phyloP scores from a whole-genome alignment of 306 rosid genomes.

The Mimosa pudica region DNA sequence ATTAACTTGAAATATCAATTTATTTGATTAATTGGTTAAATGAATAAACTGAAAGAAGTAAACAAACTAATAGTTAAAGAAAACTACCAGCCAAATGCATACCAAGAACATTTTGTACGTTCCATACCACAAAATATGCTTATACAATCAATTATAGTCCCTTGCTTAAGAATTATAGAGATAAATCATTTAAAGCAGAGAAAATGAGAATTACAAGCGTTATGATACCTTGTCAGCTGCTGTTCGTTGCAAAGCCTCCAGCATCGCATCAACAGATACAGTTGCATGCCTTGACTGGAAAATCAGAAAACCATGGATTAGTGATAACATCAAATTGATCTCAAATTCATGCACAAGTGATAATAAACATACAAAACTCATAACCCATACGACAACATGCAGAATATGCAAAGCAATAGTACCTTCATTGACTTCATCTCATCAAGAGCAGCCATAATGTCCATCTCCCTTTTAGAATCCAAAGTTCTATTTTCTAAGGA shows the following conservation, averaged over 20 bases:
- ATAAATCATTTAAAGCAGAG: too few species aligned
- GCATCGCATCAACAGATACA: constrained; percentile 84
- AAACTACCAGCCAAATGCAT: too few species aligned
- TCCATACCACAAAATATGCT: too few species aligned
- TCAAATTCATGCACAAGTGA: constrained; percentile 1
- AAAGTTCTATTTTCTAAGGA: constrained; percentile 82
- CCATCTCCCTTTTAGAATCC: constrained; percentile 79
- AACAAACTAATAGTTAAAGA: too few species aligned
- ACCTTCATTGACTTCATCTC: constrained; percentile 99
- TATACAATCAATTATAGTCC: too few species aligned
- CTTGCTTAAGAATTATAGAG: too few species aligned
- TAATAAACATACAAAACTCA: background rate
- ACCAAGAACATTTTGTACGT: too few species aligned
- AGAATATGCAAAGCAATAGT: constrained; percentile 15
- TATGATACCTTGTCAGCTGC: constrained; percentile 59
- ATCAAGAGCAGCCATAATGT: constrained; percentile 88
- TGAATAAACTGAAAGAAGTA: too few species aligned
- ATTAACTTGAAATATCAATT: too few species aligned
- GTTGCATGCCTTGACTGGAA: constrained; percentile 93
- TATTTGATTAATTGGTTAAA: too few species aligned
- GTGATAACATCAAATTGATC: constrained; percentile 5
- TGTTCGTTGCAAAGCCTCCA: constrained; percentile 72
- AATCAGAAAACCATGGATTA: constrained; percentile 22
- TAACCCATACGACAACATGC: background rate
- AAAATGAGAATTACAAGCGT: constrained; percentile 22